Conservation (phyloP, 2,329 filamentous ascomycete genomes). For the Neofusicoccum laricinum region DNA sequence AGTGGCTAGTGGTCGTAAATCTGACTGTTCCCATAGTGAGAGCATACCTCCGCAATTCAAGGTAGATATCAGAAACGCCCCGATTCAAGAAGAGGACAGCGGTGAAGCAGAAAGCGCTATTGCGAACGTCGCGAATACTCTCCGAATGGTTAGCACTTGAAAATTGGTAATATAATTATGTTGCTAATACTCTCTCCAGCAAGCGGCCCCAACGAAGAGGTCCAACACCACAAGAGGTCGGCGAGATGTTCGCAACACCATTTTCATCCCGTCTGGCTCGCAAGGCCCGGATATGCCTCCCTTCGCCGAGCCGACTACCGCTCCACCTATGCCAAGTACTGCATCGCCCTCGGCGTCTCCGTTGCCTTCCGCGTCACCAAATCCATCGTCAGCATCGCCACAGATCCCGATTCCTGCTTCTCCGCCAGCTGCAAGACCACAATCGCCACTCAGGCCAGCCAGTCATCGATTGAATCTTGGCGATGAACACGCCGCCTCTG, state of each 20-base stretch:
- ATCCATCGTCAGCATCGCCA: constrained; percentile 15
- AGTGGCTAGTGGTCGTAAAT: not conserved
- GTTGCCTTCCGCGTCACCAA: constrained; percentile 24
- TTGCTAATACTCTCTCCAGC: constrained; percentile 40
- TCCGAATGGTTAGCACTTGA: constrained; percentile 52
- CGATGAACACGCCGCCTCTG: constrained; percentile 65
- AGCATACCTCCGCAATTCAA: constrained; percentile 59
- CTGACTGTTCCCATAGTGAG: constrained; percentile 24
- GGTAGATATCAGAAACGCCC: constrained; percentile 74
- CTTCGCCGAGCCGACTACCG: constrained; percentile 18
- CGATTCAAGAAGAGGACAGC: constrained; percentile 73
- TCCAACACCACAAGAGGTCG: constrained; percentile 79
- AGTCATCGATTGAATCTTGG: constrained; percentile 25
- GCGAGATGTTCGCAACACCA: constrained; percentile 86
- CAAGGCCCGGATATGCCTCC: constrained; percentile 14
- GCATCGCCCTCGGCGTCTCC: constrained; percentile 8
- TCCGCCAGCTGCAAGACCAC: constrained; percentile 17
- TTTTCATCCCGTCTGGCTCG: constrained; percentile 58
- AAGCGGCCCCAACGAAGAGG: constrained; percentile 53
- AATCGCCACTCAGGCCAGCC: constrained; percentile 21
- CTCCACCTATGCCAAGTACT: constrained; percentile 21
- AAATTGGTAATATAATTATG: constrained; percentile 18
- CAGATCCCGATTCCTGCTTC: constrained; percentile 13
- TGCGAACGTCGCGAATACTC: constrained; percentile 70
- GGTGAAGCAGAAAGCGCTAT: constrained; percentile 71